Evolutionary conservation across 805 yeast genomes (phyloP), one percentile per base, ranked within the genome.

Genomic region (Candida sphagnicola): DNA sequence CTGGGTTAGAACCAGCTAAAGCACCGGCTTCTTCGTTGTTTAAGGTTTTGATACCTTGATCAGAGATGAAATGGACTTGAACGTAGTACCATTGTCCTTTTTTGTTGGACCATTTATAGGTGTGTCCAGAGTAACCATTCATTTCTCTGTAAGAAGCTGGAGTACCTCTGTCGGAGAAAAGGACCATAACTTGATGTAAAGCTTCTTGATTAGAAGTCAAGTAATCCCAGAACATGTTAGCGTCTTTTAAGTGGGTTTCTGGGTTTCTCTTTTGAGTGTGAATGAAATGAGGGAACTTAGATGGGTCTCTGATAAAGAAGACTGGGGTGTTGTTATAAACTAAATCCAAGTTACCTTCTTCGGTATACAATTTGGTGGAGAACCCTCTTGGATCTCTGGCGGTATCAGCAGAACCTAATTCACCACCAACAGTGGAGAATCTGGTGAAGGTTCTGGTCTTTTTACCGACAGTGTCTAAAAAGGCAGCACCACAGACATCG

Each of bases 201-300:
- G 88, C 70, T 65, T 85, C 95, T 54, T 74, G 85, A 61, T 85
- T 85, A 53, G 74, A 70, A 25, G 83, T 75, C 57, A 83, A 72
- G 59, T 82, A 85, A 63, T 85, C 91, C 95, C 95, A 85, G 61
- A 83, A 83, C 85, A 80, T 80, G 64, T 82, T 75, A 14, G 91
- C 73, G 61, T 85, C 93, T 62, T 82, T 82, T 62, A 82, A 68
- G 63, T 85, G 85, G 30, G 89, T 84, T 59, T 81, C 77, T 15
- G 95, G 93, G 66, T 82, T 75, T 67, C 95, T 76, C 78, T 86
- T 85, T 63, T 87, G 95, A 15, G 95, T 83, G 65, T 87, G 95
- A 56, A 86, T 86, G 56, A 86, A 85, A 55, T 81, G 86, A 34
- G 95, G 93, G 70, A 86, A 87, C 69, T 87, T 85, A 42, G 81